Conservation (phyloP, 305 asterid species). For the Fraxinus sp. region DNA sequence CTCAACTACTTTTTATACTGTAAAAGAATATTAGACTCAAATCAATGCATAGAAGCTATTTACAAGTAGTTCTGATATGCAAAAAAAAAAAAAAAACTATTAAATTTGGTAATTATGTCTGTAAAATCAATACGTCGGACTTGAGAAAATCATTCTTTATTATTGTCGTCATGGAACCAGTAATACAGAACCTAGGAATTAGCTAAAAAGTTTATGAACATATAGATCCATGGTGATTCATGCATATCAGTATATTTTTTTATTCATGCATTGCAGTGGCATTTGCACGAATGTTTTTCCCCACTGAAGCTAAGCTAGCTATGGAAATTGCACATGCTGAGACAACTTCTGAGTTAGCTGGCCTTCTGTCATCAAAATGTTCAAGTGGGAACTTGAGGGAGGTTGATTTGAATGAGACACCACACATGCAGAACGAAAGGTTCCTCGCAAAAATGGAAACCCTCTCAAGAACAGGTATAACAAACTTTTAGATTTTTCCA, state of each 20-base stretch:
- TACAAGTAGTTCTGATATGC: neutral
- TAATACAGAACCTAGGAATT: neutral
- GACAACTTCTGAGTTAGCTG: slow-evolving; percentile 49
- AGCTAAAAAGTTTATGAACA: neutral
- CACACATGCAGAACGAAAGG: slow-evolving; percentile 43
- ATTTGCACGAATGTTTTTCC: slow-evolving; percentile 67
- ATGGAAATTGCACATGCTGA: slow-evolving; percentile 81
- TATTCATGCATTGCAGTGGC: slow-evolving; percentile 47
- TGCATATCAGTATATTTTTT: neutral
- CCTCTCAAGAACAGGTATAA: slow-evolving; percentile 66
- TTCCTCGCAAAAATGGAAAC: slow-evolving; percentile 57
- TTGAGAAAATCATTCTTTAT: neutral
- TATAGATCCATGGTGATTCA: neutral
- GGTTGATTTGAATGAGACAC: slow-evolving; percentile 74
- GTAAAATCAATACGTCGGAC: neutral
- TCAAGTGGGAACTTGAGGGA: slow-evolving; percentile 65
- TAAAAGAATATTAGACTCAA: neutral
- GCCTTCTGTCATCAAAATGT: slow-evolving; percentile 49
- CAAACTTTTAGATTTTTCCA: neutral
- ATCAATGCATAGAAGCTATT: neutral
- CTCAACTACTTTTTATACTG: neutral
- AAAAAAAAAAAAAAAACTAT: neutral
- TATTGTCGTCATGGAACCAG: neutral
- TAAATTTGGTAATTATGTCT: neutral
- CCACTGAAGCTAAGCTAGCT: slow-evolving; percentile 75